Evolutionary conservation across 495 filamentous ascomycete genomes (phyloP), one percentile per base, ranked within the genome.

Genomic region (Immersiella caudata): DNA sequence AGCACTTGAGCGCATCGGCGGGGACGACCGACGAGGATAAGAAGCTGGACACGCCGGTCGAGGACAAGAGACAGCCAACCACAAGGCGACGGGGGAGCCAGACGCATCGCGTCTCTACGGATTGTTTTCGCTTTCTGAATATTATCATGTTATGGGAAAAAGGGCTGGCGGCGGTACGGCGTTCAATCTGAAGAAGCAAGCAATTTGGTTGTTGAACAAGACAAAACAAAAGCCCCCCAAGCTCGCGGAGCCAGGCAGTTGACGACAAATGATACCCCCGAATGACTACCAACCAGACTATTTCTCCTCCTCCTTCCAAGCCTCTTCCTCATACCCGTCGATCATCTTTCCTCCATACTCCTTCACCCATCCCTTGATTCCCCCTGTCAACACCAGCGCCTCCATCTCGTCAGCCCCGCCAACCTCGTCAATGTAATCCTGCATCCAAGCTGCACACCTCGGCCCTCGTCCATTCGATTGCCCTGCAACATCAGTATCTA

Each of bases 1-100:
- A 84, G 92, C 92, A 46, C 74, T 87, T 25, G 85, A 87, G 76
- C 76, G 85, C 67, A 87, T 87, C 70, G 85, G 85, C 54, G 81
- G 80, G 46, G 82, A 84, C 68, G 77, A 79, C 35, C 55, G 75
- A 52, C 52, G 73, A 64, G 73, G 73, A 4, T 70, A 68, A 62
- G 29, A 2, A 1, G 18, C 25, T 49, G 5, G 12, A 22, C 46
- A 0, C 21, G 6, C n/a, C 60, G 5, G 14, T 21, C 18, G 36
- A 33, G 16, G 5, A 54, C 50, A 33, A 40, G 52, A 67, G 61
- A 36, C 14, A 7, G 16, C 1, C 50, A 12, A 0, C 56, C 24
- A 55, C n/a, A 6, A 26, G 36, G n/a, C 24, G n/a, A 18, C 12
- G 56, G 25, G n/a, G 63, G 24, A 60, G 33, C 40, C 40, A 46